Evolutionary conservation across 2,329 filamentous ascomycete genomes (phyloP).

Genomic region (Cladosporium sp.): DNA sequence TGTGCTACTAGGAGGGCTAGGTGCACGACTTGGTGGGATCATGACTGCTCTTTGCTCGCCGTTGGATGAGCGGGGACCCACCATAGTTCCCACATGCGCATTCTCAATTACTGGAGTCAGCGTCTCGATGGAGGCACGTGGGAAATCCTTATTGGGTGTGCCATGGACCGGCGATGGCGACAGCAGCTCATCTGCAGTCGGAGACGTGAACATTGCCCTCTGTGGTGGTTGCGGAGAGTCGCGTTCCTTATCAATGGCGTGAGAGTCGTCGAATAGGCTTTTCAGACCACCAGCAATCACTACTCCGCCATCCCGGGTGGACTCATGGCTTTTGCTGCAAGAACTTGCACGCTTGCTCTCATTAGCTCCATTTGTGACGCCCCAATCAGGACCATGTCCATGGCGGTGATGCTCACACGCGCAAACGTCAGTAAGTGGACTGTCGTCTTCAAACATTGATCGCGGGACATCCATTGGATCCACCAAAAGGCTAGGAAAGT

Average conservation of each 20-base stretch:
- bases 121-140: neutral
- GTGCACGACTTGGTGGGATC: slow-evolving; percentile 23
- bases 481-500: slow-evolving; percentile 26
- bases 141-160: neutral
- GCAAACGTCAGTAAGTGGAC: slow-evolving; percentile 18
- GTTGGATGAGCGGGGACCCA: slow-evolving; percentile 30
- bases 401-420: slow-evolving; percentile 17
- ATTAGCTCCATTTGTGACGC: neutral
- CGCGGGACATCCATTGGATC: slow-evolving; percentile 7
- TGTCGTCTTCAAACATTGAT: slow-evolving; percentile 17
- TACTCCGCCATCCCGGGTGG: neutral
- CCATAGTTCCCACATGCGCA: slow-evolving; percentile 31
- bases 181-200: slow-evolving; percentile 9
- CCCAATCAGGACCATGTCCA: neutral
- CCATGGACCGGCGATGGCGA: neutral
- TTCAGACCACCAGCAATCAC: neutral
- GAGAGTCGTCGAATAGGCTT: slow-evolving; percentile 13
- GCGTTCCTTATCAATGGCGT: neutral
- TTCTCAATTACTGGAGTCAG: slow-evolving; percentile 33
- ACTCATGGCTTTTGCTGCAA: neutral
- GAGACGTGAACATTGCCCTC: slow-evolving; percentile 12
- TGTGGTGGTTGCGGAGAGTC: neutral
- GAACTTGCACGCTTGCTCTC: neutral
- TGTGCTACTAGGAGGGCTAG: slow-evolving; percentile 21
- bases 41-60: slow-evolving; percentile 31